Evolutionary conservation across 768 basidiomycete species (phyloP).

Genomic region (Mycena epipterygia): DNA sequence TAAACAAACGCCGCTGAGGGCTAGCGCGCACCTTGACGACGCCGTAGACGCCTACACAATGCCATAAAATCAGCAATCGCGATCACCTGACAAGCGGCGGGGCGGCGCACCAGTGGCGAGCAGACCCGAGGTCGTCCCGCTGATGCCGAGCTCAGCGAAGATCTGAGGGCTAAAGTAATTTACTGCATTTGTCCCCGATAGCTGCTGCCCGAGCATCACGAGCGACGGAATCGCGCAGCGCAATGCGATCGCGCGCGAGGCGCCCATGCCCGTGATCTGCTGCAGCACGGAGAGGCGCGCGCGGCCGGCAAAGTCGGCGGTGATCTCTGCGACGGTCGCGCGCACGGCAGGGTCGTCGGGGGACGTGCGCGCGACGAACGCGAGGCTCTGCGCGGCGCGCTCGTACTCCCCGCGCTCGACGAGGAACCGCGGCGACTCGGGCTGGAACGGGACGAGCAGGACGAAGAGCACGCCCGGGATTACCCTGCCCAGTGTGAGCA

Average conservation of each 20-base stretch:
- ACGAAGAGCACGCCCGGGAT: conserved; percentile 66
- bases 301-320: conserved; percentile 54
- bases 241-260: conserved; percentile 54
- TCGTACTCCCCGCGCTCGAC: conserved; percentile 61
- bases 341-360: conserved; percentile 52
- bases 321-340: conserved; percentile 60
- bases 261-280: conserved; percentile 59
- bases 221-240: conserved; percentile 61
- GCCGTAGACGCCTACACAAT: conserved; percentile 48
- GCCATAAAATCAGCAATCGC: neutral
- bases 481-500: conserved; percentile 49
- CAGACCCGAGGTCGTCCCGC: conserved; percentile 56
- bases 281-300: conserved; percentile 40
- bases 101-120: conserved; percentile 61
- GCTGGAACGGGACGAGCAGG: conserved; percentile 60
- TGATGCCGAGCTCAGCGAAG: conserved; percentile 63
- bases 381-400: conserved; percentile 57
- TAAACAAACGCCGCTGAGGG: neutral
- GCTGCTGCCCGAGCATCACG: conserved; percentile 61
- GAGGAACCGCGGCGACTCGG: conserved; percentile 70
- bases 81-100: conserved; percentile 17
- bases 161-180: conserved; percentile 69
- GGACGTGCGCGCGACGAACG: conserved; percentile 50
- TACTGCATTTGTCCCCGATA: conserved; percentile 69
- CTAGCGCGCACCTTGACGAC: conserved; percentile 49